These are phyloP conservation scores for Russula sp. DNA, from an alignment of 768 basidiomycete genomes.

Conservation along the genomic window DNA sequence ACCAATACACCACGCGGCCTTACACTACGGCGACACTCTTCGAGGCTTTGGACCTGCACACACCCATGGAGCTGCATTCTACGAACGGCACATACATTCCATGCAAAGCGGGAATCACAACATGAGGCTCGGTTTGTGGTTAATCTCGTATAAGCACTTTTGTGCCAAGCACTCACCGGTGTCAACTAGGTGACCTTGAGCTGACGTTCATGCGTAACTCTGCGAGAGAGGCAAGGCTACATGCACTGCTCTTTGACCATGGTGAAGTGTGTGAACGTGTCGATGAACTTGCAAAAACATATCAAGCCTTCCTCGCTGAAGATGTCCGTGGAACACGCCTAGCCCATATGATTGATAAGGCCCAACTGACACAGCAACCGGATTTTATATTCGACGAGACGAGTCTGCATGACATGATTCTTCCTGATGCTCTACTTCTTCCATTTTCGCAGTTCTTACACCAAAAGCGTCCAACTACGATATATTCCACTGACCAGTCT, in stretches of 20 bases:
- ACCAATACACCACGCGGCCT: constrained; percentile 38
- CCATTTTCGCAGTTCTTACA: too few species aligned
- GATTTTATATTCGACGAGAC: too few species aligned
- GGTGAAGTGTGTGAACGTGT: neutral
- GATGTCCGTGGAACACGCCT: too few species aligned
- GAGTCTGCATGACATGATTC: too few species aligned
- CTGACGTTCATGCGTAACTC: constrained; percentile 19
- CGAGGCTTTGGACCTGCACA: constrained; percentile 36
- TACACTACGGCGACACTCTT: constrained; percentile 36
- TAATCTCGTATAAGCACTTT: neutral
- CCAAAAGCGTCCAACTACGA: too few species aligned
- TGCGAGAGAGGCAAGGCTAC: constrained; percentile 8
- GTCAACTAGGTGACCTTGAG: constrained; percentile 24
- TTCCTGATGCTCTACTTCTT: too few species aligned
- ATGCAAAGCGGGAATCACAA: constrained; percentile 33
- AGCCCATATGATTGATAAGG: too few species aligned
- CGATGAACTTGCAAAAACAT: neutral
- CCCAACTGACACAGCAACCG: too few species aligned
- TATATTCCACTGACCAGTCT: too few species aligned
- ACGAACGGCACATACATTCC: constrained; percentile 29
- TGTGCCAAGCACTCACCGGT: neutral
- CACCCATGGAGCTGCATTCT: constrained; percentile 21
- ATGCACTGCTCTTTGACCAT: neutral
- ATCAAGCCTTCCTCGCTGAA: too few species aligned
- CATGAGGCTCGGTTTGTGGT: constrained; percentile 28